Percentiles rank a stretch among this genome's conserved stretches.
phyloP scores from a whole-genome alignment of 2,329 filamentous ascomycete genomes.

The Aspergillus pseudonomiae region DNA sequence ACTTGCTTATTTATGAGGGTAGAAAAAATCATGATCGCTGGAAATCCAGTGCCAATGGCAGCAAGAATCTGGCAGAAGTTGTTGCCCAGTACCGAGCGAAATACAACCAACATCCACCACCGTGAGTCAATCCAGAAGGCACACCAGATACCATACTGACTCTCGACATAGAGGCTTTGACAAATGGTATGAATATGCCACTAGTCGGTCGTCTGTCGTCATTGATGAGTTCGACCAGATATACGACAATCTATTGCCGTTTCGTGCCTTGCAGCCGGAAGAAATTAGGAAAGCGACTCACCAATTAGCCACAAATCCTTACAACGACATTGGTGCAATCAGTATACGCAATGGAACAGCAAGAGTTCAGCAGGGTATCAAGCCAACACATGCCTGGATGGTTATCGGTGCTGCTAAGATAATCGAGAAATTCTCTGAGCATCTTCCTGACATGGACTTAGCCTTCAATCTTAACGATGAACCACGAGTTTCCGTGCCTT shows the following conservation, averaged over 20 bases:
- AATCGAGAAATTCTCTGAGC: slow-evolving; percentile 56
- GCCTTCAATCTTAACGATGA: slow-evolving; percentile 67
- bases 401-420: slow-evolving; percentile 57
- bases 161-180: slow-evolving; percentile 53
- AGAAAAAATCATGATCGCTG: slow-evolving; percentile 53
- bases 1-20: slow-evolving; percentile 56
- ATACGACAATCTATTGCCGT: slow-evolving; percentile 58
- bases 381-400: slow-evolving; percentile 62
- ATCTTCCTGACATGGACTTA: slow-evolving; percentile 65
- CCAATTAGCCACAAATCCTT: slow-evolving; percentile 55
- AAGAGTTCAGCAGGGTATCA: slow-evolving; percentile 53
- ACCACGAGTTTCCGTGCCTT: slow-evolving; percentile 59
- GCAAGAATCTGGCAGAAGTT: slow-evolving; percentile 53
- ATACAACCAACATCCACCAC: slow-evolving; percentile 59
- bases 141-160: slow-evolving; percentile 11
- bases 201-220: slow-evolving; percentile 52
- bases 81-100: slow-evolving; percentile 55
- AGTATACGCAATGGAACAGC: slow-evolving; percentile 58
- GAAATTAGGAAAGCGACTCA: slow-evolving; percentile 57
- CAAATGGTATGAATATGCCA: slow-evolving; percentile 62
- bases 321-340: slow-evolving; percentile 60
- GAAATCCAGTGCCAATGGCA: slow-evolving; percentile 50
- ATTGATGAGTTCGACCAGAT: slow-evolving; percentile 66
- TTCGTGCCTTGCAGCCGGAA: slow-evolving; percentile 55
- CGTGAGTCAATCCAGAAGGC: slow-evolving; percentile 36